These are phyloP conservation scores for Fonsecaea nubica DNA, from an alignment of 2,329 filamentous ascomycete genomes.

Conservation along the genomic window DNA sequence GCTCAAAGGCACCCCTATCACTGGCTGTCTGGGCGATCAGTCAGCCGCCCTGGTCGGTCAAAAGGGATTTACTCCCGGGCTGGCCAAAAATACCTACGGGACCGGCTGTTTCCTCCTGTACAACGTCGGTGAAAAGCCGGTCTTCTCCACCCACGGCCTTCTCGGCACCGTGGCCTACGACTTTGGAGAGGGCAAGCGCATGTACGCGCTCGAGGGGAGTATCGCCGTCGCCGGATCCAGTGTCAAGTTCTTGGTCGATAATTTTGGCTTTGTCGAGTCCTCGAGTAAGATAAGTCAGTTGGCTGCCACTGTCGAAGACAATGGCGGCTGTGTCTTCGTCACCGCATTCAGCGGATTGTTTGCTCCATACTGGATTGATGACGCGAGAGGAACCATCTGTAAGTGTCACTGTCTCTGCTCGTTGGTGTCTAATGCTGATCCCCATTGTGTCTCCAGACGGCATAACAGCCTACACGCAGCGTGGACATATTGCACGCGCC, in stretches of 20 bases:
- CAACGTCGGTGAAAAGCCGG: conserved; percentile 83
- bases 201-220: conserved; percentile 83
- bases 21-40: conserved; percentile 84
- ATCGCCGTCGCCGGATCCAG: conserved; percentile 82
- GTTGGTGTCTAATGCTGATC: conserved; percentile 1
- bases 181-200: conserved; percentile 71
- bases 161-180: conserved; percentile 86
- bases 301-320: conserved; percentile 71
- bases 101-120: conserved; percentile 89
- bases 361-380: conserved; percentile 93
- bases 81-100: conserved; percentile 89
- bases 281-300: conserved; percentile 69
- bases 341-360: conserved; percentile 91
- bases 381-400: conserved; percentile 82
- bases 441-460: conserved; percentile 58
- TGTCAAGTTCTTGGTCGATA: conserved; percentile 75
- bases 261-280: conserved; percentile 67
- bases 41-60: conserved; percentile 87
- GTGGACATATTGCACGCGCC: conserved; percentile 86
- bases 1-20: conserved; percentile 73
- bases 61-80: conserved; percentile 79
- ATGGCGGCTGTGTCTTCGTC: conserved; percentile 83
- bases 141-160: conserved; percentile 81
- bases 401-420: background rate
- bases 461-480: conserved; percentile 82